Base-by-base conservation (phyloP, 2,329 filamentous ascomycete species). In the Thielaviopsis cerberus region DNA sequence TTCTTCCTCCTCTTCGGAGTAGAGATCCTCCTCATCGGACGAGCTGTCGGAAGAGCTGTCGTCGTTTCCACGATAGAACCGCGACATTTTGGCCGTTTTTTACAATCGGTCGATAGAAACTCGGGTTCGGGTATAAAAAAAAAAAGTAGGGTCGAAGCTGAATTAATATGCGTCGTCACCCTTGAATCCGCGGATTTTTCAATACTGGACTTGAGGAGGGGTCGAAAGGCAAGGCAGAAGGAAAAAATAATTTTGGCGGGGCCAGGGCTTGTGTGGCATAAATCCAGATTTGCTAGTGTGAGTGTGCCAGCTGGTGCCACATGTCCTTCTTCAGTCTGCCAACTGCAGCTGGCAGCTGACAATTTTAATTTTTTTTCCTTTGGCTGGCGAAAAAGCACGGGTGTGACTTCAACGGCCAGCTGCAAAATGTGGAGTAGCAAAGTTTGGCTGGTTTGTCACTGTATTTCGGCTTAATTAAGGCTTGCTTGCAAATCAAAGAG, bases 21-120 rank as follows among this genome's bases (percentile, higher is more conserved):
- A 94, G 74, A 95, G 84, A 74, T 90, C 85, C 76, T 97, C 90
- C 78, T 97, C 91, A 66, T 96, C 91, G 68, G 88, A 94, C 79
- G 88, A 88, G 76, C 82, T 90, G 74, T 96, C 90, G 78, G 82
- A 88, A 69, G 91, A 95, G 82, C 90, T 96, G 74, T 94, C 90
- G 76, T 80, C 77, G 68, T 85, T 86, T 71, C 86, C 86, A 73
- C 88, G 86, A 80, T 97, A 97, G 75, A 97, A 98, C 76, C 89
- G 86, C 80, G 92, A 97, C 86, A 91, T 92, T 62, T 51, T 57
- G 54, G 51, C 56, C 51, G 56, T 57, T 26, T 54, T n/a, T 34
- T 27, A 27, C 20, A 23, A 17, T 50, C 41, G 45, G 2, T 56
- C 23, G 50, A 24, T 58, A 23, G 26, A 48, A 34, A 27, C 26